Percentiles rank a stretch among this genome's conserved stretches.
These are phyloP conservation scores for Penicillium riverlandense DNA, from an alignment of 495 filamentous ascomycete genomes.

Conservation along the genomic window DNA sequence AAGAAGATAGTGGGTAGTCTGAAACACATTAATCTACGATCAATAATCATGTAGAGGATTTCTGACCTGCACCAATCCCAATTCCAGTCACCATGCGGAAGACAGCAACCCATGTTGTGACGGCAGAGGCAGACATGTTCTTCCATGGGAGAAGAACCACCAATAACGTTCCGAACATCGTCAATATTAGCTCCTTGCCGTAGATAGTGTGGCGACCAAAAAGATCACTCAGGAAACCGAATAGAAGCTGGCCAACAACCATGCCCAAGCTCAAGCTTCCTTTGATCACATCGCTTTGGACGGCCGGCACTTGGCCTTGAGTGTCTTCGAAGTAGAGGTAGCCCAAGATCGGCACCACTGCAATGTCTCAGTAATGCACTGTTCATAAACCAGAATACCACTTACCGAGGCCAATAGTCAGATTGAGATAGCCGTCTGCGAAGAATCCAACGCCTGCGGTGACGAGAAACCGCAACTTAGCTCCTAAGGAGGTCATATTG, in stretches of 20 bases:
- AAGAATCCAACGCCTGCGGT: constrained; percentile 11
- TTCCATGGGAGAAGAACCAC: constrained; percentile 14
- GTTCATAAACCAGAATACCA: neutral
- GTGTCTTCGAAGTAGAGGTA: constrained; percentile 8
- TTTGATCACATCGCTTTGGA: constrained; percentile 12
- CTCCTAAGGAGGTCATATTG: constrained; percentile 11
- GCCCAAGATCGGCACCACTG: constrained; percentile 8
- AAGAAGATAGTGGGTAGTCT: constrained; percentile 15
- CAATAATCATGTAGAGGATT: too few relatives aligned
- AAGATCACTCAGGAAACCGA: constrained; percentile 9
- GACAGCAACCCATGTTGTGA: constrained; percentile 12
- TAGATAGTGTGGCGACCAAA: constrained; percentile 8
- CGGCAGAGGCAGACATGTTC: constrained; percentile 1
- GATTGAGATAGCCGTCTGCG: constrained; percentile 13
- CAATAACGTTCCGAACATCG: constrained; percentile 10
- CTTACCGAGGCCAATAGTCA: constrained; percentile 15
- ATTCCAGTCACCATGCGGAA: constrained; percentile 14
- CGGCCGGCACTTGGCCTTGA: constrained; percentile 4
- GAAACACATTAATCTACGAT: neutral
- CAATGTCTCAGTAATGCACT: neutral
- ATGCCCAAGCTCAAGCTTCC: constrained; percentile 10
- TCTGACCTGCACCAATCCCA: constrained; percentile 9
- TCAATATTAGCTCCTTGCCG: constrained; percentile 7
- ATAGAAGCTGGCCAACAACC: constrained; percentile 9
- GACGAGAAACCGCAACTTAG: constrained; percentile 8